Percentiles rank a stretch among this genome's conserved stretches.
Conservation (phyloP, 139 green algal genomes). For the Eudorina sp. region DNA sequence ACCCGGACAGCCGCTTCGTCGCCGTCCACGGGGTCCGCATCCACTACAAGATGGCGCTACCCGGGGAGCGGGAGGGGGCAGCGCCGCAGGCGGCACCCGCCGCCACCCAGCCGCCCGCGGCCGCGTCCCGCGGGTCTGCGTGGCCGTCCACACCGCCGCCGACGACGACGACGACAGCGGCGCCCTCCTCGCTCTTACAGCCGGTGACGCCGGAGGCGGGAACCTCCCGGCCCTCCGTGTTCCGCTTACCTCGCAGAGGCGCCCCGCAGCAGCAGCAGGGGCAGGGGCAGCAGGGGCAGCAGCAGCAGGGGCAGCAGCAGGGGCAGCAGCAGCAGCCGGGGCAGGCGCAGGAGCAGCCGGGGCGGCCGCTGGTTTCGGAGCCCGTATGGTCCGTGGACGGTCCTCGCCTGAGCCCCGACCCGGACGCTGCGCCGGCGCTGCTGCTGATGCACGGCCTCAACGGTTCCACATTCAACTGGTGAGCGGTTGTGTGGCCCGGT, state of each 20-base stretch:
- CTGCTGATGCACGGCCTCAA: conserved; percentile 82
- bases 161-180: no score
- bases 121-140: neutral
- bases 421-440: conserved; percentile 41
- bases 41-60: conserved; percentile 70
- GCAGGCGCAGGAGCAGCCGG: no score
- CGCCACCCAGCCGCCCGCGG: neutral
- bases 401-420: neutral
- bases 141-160: neutral
- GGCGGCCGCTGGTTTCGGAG: no score
- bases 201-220: no score
- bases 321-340: neutral
- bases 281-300: neutral
- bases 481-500: no score
- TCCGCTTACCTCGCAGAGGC: no score
- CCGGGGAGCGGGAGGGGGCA: neutral
- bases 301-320: neutral
- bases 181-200: neutral
- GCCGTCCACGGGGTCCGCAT: conserved; percentile 63
- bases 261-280: no score
- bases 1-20: conserved; percentile 72
- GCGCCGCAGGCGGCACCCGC: no score
- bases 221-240: no score
- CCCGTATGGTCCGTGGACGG: neutral
- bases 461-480: conserved; percentile 69